A percentile compares a stretch with the other conserved stretches of the same genome.
Conservation (phyloP, 2,329 filamentous ascomycete species). For the Exophiala phaeomuriformis region DNA sequence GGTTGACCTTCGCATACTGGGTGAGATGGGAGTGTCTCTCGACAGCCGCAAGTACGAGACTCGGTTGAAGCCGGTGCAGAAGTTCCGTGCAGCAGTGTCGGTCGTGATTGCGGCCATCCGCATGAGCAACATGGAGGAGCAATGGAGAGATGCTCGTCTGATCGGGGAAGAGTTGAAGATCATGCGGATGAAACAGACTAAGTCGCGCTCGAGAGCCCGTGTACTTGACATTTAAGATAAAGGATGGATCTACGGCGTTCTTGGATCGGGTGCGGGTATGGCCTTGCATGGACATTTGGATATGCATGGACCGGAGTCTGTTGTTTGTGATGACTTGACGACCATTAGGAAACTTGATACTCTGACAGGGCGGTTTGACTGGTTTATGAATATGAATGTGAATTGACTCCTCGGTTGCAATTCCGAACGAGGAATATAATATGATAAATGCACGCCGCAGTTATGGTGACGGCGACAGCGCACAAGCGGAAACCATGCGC, state of each 20-base stretch:
- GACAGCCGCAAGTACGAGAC: conserved; percentile 31
- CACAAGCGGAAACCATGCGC: too few species aligned
- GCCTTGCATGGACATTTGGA: neutral
- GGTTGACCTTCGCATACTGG: conserved; percentile 77
- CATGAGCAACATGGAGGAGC: conserved; percentile 40
- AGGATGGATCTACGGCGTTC: neutral
- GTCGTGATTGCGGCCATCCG: conserved; percentile 40
- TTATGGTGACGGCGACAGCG: too few species aligned
- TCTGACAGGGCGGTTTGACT: too few species aligned
- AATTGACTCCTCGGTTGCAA: too few species aligned
- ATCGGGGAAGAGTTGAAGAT: conserved; percentile 38
- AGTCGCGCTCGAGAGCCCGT: conserved; percentile 9
- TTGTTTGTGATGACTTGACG: neutral
- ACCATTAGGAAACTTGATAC: neutral
- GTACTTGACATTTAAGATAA: conserved; percentile 10
- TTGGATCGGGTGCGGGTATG: neutral
- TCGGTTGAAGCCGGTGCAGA: conserved; percentile 32
- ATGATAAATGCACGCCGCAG: too few species aligned
- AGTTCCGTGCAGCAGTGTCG: conserved; percentile 38
- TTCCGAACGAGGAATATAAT: too few species aligned
- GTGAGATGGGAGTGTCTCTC: conserved; percentile 65
- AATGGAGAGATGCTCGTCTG: conserved; percentile 40
- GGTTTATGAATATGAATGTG: too few species aligned
- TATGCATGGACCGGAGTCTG: neutral
- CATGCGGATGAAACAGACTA: conserved; percentile 8